phyloP scores from a whole-genome alignment of 148 eudicot species.

The Limonium bicolor region DNA sequence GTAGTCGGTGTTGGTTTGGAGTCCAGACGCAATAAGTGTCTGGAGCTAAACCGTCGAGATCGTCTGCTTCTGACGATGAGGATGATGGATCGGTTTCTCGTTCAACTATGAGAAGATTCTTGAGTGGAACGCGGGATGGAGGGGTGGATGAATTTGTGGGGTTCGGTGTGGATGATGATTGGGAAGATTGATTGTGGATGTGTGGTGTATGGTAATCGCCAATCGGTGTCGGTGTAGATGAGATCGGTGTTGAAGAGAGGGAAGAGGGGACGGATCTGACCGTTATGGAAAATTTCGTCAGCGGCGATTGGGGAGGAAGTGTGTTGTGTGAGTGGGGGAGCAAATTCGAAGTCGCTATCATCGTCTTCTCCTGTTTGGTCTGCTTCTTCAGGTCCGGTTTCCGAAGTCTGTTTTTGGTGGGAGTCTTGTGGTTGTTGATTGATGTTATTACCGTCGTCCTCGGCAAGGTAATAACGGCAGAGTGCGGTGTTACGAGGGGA shows the following conservation, averaged over 20 bases:
- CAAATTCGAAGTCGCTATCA: slow-evolving; percentile 28
- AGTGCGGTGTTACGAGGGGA: neutral
- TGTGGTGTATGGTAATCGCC: neutral
- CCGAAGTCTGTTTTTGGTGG: neutral
- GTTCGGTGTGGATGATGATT: neutral
- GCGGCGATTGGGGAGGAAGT: slow-evolving; percentile 12
- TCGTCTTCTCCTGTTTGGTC: slow-evolving; percentile 9
- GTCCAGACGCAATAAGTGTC: slow-evolving; percentile 74
- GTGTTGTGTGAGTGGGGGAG: slow-evolving; percentile 3
- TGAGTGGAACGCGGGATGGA: slow-evolving; percentile 19
- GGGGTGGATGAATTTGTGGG: neutral
- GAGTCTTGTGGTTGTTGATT: neutral
- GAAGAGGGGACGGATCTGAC: slow-evolving; percentile 35
- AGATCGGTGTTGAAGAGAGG: slow-evolving; percentile 43
- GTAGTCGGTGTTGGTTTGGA: slow-evolving; percentile 27
- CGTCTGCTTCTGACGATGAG: slow-evolving; percentile 46
- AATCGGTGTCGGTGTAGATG: slow-evolving; percentile 5
- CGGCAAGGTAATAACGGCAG: neutral
- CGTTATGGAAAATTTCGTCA: slow-evolving; percentile 29
- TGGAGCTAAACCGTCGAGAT: slow-evolving; percentile 53
- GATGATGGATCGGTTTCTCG: slow-evolving; percentile 13
- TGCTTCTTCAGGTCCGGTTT: neutral
- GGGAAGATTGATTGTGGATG: neutral
- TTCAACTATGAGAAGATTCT: slow-evolving; percentile 39
- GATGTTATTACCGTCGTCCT: slow-evolving; percentile 9